Base-by-base conservation (phyloP, 1,139 yeast genomes). In the Candida albicans region DNA sequence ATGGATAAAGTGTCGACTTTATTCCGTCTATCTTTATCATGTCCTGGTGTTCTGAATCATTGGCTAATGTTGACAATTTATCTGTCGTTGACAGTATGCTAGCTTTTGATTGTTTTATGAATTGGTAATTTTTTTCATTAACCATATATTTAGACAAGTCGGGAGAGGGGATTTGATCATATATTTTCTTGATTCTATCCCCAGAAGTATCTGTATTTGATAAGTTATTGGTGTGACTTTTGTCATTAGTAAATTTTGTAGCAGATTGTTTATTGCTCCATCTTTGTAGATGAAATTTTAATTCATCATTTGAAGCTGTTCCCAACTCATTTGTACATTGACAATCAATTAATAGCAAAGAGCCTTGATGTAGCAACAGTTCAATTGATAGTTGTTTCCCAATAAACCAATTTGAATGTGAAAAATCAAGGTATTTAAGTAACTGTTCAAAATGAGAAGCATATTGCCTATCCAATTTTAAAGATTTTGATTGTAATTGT, bases 1-100 rank as follows among this genome's bases (percentile, higher is more conserved):
- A 84, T 4, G 73, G 71, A 54, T 82, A 83, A 8, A 83, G 62
- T 1, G 54, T 50, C 12, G 86, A 73, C 36, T 61, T 68, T 38
- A 84, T 64, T 0, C 88, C 89, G 1, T 63, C 59, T 1, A 81
- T 63, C 3, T 59, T 53, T 33, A 61, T 29, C 24, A 33, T 7
- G 1, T 53, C 56, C 9, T 48, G 51, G 47, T 52, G 5, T 5
- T 18, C 51, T 40, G 52, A 46, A 25, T 52, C 51, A 12, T 48
- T 50, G 2, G 60, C 48, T 6, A 61, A 44, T 25, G 37, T 30
- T 0, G 46, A 31, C 12, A 64, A 52, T 1, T 53, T 50, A 25
- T 59, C 61, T 35, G 54, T 58, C 0, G 62, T 46, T 4, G 52
- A 40, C 1, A 65, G 61, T 8, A 56, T 43, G 5, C 5, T 5